Evolutionary conservation across 192 early-diverging fungal genomes (phyloP), one percentile per base, ranked within the genome.

Genomic region (Linnemannia elongata): DNA sequence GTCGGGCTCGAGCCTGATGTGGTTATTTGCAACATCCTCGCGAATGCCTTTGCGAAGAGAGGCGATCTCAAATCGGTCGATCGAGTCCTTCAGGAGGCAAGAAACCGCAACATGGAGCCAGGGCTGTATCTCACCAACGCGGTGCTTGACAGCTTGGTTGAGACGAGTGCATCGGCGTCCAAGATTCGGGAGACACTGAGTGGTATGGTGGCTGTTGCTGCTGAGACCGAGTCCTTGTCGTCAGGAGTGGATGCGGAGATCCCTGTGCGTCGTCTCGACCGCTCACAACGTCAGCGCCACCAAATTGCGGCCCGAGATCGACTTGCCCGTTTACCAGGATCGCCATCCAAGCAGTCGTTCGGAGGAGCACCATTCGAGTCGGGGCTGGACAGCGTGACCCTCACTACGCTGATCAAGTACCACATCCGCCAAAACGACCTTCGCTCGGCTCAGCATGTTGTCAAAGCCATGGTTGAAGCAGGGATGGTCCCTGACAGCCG

Each of bases 381-480:
- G 17, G 75, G 78, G 18, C 41, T 87, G 57, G 80, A 87, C 36
- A 54, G 52, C 9, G 80, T 87, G 7, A 81, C 85, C 0, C 36
- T 81, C 4, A 81, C 85, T 39, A 87, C 85, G 6, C 20, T 87
- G 41, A 81, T 87, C 80, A 87, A 87, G 72, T 75, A 78, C 68
- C 80, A 87, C 49, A 75, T 76, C 30, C 75, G 80, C 24, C 75
- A 77, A 44, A 75, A 78, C 35, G 79, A 87, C 41, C 75, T 81
- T 4, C 52, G 52, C 1, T 57, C 80, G 6, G 76, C 85, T 33
- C 75, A 78, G 30, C 76, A 87, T 52, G 22, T 87, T 3, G 30
- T 87, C 7, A 54, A 78, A 57, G 49, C 76, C 47, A 87, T 87
- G 85, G 60, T 81, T 2, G 76, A 81, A 45, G 72, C 76, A 30